phyloP scores from a whole-genome alignment of 2,329 filamentous ascomycete species.

The Aspergillus sp. region DNA sequence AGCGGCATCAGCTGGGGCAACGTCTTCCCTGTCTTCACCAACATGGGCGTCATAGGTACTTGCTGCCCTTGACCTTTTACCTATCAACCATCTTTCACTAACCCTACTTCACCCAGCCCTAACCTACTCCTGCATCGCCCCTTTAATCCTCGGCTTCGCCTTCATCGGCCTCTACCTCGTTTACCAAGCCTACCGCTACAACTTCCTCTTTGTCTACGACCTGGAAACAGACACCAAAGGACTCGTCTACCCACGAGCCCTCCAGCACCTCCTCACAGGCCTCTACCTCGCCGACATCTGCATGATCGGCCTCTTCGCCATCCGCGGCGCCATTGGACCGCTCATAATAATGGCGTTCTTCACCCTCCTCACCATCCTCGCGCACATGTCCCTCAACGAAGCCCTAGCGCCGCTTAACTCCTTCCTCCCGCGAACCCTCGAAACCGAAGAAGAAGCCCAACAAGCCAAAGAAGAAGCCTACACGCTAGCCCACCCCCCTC shows the following conservation, averaged over 20 bases:
- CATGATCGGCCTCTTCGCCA: slow-evolving; percentile 79
- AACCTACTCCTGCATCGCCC: slow-evolving; percentile 83
- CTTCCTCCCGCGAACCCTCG: slow-evolving; percentile 70
- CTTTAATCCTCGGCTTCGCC: slow-evolving; percentile 78
- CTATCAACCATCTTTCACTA: slow-evolving; percentile 1
- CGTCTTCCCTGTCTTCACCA: slow-evolving; percentile 73
- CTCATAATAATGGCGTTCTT: slow-evolving; percentile 75
- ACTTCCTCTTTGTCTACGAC: slow-evolving; percentile 82
- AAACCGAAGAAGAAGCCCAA: slow-evolving; percentile 53
- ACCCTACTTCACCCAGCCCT: slow-evolving; percentile 56
- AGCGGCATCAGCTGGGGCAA: slow-evolving; percentile 81
- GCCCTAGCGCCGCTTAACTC: slow-evolving; percentile 50
- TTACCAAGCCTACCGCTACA: slow-evolving; percentile 87
- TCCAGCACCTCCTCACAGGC: slow-evolving; percentile 81
- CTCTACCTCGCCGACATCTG: slow-evolving; percentile 82
- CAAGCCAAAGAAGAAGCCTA: slow-evolving; percentile 35
- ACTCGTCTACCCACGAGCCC: slow-evolving; percentile 78
- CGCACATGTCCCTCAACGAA: slow-evolving; percentile 61
- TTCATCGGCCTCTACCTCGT: slow-evolving; percentile 75
- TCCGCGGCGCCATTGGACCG: slow-evolving; percentile 63
- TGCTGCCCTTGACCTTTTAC: slow-evolving; percentile 6
- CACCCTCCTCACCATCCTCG: slow-evolving; percentile 70
- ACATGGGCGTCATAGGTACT: slow-evolving; percentile 77
- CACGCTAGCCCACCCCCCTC: not conserved
- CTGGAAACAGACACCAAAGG: slow-evolving; percentile 82